Base-by-base conservation (phyloP, 2,329 filamentous ascomycete genomes). In the Phaeophleospora eucalypticola region DNA sequence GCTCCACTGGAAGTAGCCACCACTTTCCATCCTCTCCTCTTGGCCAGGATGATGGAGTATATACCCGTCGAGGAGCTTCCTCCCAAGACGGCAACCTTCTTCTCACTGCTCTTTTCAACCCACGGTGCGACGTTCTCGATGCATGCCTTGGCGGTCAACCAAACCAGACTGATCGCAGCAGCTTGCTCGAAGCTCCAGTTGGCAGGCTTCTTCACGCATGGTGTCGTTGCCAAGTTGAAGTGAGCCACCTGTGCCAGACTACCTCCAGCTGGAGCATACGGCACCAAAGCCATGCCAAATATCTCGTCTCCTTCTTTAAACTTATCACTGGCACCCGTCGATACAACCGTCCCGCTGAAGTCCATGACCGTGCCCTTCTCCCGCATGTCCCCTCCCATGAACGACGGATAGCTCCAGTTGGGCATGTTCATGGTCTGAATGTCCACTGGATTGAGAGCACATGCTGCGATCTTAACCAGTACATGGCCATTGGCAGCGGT, bases 1-100 rank as follows among this genome's bases (percentile, higher is more conserved):
- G 62, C 64, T 0, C 67, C 71, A 6, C 82, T 85, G 53, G 81
- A 85, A 3, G 75, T 77, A 4, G 73, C 71, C 15, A 65, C 48
- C 4, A 67, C 61, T 20, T 65, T 60, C 65, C 65, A 66, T 0
- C 63, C 62, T 15, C 55, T 52, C 36, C 51, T 45, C 46, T 62
- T 62, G 27, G 64, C 64, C 9, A 67, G 49, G 14, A 62, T 47
- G 14, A 63, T 60, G 24, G 51, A 58, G 53, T 66, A 67, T 4
- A 66, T 66, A 2, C 64, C 65, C n/a, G 58, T 58, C 3, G 55
- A 50, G 2, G 56, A 60, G 40, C 56, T 60, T 4, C 64, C 64
- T 3, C 64, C 64, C 8, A 66, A 49, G 3, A 67, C 54, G 9
- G 59, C 63, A 14, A 67, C 48, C 19, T 55, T 51, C 48, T 65